These are phyloP conservation scores for Lasiosphaeriaceae sp. DNA, from an alignment of 495 filamentous ascomycete genomes.

Conservation along the genomic window DNA sequence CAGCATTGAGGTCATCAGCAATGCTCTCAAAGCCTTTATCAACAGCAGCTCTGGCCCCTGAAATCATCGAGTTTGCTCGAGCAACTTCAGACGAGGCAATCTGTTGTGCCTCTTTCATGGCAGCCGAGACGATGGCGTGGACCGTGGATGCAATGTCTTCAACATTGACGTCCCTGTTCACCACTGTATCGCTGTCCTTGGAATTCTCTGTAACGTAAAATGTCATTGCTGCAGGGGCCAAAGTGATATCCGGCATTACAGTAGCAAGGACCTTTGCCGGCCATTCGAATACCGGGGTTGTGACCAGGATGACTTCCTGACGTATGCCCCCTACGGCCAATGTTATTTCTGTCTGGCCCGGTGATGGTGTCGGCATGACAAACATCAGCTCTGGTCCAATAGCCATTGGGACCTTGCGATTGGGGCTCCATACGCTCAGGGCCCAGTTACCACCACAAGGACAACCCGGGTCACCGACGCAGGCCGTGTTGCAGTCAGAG, in stretches of 20 bases:
- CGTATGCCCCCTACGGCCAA: slow-evolving; percentile 15
- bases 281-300: slow-evolving; percentile 16
- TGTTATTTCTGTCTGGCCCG: slow-evolving; percentile 15
- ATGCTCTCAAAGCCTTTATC: slow-evolving; percentile 10
- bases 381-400: slow-evolving; percentile 14
- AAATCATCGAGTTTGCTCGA: slow-evolving; percentile 16
- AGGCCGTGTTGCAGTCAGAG: slow-evolving; percentile 34
- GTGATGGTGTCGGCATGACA: slow-evolving; percentile 10
- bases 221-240: background rate
- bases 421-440: slow-evolving; percentile 36
- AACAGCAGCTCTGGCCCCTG: slow-evolving; percentile 9
- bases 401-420: slow-evolving; percentile 21
- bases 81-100: slow-evolving; percentile 16
- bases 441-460: slow-evolving; percentile 38
- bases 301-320: slow-evolving; percentile 14
- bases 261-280: slow-evolving; percentile 3
- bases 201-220: background rate
- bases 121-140: slow-evolving; percentile 16
- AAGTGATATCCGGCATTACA: background rate
- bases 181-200: background rate
- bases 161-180: slow-evolving; percentile 5
- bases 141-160: slow-evolving; percentile 14
- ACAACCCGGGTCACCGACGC: slow-evolving; percentile 35
- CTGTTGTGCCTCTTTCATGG: slow-evolving; percentile 14
- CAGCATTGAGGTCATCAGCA: slow-evolving; percentile 12